Conservation (phyloP, 768 basidiomycete genomes). For the Sporobolomyces roseus region DNA sequence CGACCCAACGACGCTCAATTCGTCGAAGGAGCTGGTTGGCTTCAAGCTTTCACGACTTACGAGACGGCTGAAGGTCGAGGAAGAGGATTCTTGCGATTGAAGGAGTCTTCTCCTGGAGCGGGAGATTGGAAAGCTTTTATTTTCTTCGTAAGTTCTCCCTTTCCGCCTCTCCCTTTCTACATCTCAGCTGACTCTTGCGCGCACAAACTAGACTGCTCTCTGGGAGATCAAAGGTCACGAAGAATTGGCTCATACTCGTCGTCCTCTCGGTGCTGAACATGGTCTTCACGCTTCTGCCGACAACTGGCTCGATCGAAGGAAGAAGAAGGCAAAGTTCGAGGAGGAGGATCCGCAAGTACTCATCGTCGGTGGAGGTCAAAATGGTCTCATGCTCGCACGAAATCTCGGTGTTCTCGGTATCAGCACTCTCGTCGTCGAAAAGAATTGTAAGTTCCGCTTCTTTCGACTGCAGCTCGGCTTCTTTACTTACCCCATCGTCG, state of each 20-base stretch:
- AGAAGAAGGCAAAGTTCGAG: conserved; percentile 53
- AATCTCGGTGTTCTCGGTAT: conserved; percentile 63
- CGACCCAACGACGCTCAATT: conserved; percentile 32
- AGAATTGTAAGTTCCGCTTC: conserved; percentile 53
- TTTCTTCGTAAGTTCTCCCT: conserved; percentile 39
- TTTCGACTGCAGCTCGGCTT: neutral
- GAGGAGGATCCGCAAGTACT: conserved; percentile 59
- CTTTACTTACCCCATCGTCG: neutral
- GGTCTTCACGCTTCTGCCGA: conserved; percentile 30
- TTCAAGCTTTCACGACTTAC: conserved; percentile 42
- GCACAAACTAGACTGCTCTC: conserved; percentile 17
- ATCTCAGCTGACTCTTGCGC: neutral
- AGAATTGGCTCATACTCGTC: conserved; percentile 27
- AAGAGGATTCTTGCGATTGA: conserved; percentile 42
- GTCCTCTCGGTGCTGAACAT: conserved; percentile 44
- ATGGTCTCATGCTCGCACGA: conserved; percentile 62
- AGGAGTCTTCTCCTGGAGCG: conserved; percentile 27
- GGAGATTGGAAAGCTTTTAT: conserved; percentile 42
- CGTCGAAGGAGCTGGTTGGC: conserved; percentile 39
- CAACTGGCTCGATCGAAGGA: conserved; percentile 57
- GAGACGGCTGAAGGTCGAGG: conserved; percentile 42
- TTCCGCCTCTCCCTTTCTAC: too few species aligned
- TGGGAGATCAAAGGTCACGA: conserved; percentile 45
- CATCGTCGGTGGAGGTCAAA: conserved; percentile 54
- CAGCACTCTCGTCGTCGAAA: conserved; percentile 61